phyloP scores from a whole-genome alignment of 73 alveolate genomes.

The Paramecium biaurelia region DNA sequence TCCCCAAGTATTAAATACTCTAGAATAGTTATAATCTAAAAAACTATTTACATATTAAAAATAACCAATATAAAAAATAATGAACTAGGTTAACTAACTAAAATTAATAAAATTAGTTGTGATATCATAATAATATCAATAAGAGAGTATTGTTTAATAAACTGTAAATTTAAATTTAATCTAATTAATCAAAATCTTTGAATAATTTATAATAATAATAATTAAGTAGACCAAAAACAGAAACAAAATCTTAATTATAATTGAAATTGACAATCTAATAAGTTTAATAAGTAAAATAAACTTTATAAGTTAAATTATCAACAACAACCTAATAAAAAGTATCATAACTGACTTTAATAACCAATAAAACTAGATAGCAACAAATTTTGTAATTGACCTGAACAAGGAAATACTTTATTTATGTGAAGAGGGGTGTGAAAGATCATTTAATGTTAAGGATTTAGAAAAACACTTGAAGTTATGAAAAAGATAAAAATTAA shows the following conservation, averaged over 20 bases:
- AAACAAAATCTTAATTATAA: neutral
- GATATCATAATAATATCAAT: neutral
- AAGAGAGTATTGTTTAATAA: neutral
- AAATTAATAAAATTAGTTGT: neutral
- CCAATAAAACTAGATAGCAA: neutral
- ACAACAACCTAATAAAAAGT: neutral
- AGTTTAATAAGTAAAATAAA: neutral
- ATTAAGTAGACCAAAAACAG: neutral
- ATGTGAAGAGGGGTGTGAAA: slow-evolving; percentile 71
- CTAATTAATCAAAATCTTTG: neutral
- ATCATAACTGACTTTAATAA: neutral
- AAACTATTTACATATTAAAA: neutral
- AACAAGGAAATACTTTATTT: neutral
- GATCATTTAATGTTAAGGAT: slow-evolving; percentile 68
- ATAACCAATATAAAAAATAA: neutral
- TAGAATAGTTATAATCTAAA: neutral
- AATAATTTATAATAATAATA: neutral
- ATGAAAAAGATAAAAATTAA: neutral
- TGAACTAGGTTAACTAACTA: neutral
- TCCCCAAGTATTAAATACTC: too few relatives aligned
- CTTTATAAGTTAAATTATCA: neutral
- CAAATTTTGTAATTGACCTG: too few relatives aligned
- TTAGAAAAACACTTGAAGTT: slow-evolving; percentile 61
- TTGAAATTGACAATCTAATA: neutral
- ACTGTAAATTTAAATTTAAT: neutral